Percentiles rank a stretch among this genome's conserved stretches.
These are phyloP conservation scores for Yamadazyma insecticola DNA, from an alignment of 805 yeast genomes.

Conservation along the genomic window DNA sequence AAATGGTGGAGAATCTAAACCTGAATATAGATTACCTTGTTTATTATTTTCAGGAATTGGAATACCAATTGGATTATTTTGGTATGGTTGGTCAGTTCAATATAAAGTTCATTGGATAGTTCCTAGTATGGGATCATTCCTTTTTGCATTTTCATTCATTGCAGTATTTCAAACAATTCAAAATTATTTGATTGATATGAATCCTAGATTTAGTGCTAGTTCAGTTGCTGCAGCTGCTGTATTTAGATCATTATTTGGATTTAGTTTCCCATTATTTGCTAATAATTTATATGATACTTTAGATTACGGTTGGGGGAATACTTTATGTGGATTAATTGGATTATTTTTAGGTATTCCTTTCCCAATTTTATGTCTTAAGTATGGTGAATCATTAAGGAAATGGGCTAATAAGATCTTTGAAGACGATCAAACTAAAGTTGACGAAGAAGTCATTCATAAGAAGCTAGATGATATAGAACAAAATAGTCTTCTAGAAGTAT, in stretches of 20 bases:
- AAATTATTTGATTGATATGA: slow-evolving; percentile 67
- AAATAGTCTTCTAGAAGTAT: background rate
- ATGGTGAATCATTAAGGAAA: slow-evolving; percentile 55
- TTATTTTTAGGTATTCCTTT: slow-evolving; percentile 61
- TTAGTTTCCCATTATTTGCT: slow-evolving; percentile 65
- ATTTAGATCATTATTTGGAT: slow-evolving; percentile 64
- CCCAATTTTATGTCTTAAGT: slow-evolving; percentile 52
- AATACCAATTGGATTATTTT: slow-evolving; percentile 56
- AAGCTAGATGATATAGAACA: slow-evolving; percentile 3
- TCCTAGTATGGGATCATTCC: slow-evolving; percentile 56
- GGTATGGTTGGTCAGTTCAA: slow-evolving; percentile 73
- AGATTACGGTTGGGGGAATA: slow-evolving; percentile 70
- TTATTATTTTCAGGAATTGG: slow-evolving; percentile 46
- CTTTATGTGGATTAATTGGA: slow-evolving; percentile 56
- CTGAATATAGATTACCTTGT: slow-evolving; percentile 57
- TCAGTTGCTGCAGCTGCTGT: slow-evolving; percentile 66
- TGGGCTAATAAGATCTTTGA: slow-evolving; percentile 55
- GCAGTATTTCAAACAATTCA: slow-evolving; percentile 67
- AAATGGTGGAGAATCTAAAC: slow-evolving; percentile 53
- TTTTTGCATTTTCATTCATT: slow-evolving; percentile 57
- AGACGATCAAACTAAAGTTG: slow-evolving; percentile 27
- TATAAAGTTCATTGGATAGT: slow-evolving; percentile 55
- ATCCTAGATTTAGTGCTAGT: slow-evolving; percentile 64
- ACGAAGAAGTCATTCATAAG: slow-evolving; percentile 6
- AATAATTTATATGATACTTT: slow-evolving; percentile 49